A percentile compares a stretch with the other conserved stretches of the same genome.
phyloP scores from a whole-genome alignment of 805 yeast species.

The Sugiyamaella qingdaonensis region DNA sequence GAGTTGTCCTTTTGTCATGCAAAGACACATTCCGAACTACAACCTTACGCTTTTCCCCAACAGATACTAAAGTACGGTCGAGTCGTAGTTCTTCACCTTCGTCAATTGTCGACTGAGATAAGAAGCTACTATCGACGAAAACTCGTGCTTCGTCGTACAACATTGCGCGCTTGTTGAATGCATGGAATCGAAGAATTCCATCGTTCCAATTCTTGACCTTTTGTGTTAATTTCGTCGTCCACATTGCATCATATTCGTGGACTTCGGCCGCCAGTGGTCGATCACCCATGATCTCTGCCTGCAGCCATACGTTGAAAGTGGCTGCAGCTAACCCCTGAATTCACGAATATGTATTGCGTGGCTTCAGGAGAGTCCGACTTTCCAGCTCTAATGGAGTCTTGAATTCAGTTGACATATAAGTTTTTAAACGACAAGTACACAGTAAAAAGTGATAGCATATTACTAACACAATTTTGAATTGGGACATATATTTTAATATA shows the following conservation, averaged over 20 bases:
- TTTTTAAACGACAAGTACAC: no score
- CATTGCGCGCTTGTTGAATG: conserved; percentile 24
- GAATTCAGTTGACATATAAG: no score
- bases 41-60: conserved; percentile 20
- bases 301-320: background rate
- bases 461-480: no score
- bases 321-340: background rate
- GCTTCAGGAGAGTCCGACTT: no score
- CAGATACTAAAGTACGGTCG: conserved; percentile 28
- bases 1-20: background rate
- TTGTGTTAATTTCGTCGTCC: conserved; percentile 34
- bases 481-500: no score
- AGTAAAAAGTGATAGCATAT: no score
- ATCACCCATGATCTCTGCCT: background rate
- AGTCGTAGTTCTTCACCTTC: conserved; percentile 24
- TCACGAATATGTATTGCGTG: no score
- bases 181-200: conserved; percentile 29
- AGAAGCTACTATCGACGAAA: conserved; percentile 20
- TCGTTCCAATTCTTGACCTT: conserved; percentile 37
- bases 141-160: conserved; percentile 29
- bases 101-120: conserved; percentile 10
- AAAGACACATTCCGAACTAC: conserved; percentile 19
- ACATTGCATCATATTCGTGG: conserved; percentile 29
- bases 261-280: conserved; percentile 5
- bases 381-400: no score